These are phyloP conservation scores for Rhododendron ovatum DNA, from an alignment of 148 eudicot genomes.

Conservation along the genomic window DNA sequence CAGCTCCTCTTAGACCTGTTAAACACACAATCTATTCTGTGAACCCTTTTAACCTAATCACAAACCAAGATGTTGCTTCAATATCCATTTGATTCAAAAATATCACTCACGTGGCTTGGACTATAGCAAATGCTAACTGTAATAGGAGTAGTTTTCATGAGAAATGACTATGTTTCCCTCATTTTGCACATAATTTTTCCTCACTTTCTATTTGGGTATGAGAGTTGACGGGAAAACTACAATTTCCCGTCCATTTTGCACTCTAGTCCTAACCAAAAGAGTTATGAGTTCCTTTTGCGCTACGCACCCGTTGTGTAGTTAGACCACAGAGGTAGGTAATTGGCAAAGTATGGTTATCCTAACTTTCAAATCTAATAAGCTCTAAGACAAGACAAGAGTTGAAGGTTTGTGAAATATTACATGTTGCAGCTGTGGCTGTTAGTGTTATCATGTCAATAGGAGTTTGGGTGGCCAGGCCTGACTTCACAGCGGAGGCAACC, in stretches of 20 bases:
- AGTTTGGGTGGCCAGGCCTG: constrained; percentile 27
- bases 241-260: neutral
- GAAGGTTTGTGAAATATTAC: constrained; percentile 11
- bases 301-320: neutral
- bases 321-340: neutral
- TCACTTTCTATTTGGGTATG: neutral
- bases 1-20: constrained; percentile 41
- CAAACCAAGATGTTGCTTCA: neutral
- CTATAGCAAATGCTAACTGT: neutral
- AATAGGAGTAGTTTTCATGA: neutral
- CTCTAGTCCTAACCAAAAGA: neutral
- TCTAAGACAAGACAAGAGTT: neutral
- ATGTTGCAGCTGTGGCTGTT: constrained; percentile 39
- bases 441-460: constrained; percentile 30
- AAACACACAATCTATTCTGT: neutral
- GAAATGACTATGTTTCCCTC: no score
- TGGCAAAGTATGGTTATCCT: neutral
- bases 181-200: no score
- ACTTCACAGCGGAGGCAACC: constrained; percentile 11
- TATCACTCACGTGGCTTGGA: neutral
- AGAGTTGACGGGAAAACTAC: neutral
- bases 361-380: neutral
- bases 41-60: neutral
- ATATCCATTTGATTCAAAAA: neutral
- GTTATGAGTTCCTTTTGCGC: neutral